These are phyloP conservation scores for Chalaropsis thielavioides DNA, from an alignment of 2,329 filamentous ascomycete genomes.

Conservation along the genomic window DNA sequence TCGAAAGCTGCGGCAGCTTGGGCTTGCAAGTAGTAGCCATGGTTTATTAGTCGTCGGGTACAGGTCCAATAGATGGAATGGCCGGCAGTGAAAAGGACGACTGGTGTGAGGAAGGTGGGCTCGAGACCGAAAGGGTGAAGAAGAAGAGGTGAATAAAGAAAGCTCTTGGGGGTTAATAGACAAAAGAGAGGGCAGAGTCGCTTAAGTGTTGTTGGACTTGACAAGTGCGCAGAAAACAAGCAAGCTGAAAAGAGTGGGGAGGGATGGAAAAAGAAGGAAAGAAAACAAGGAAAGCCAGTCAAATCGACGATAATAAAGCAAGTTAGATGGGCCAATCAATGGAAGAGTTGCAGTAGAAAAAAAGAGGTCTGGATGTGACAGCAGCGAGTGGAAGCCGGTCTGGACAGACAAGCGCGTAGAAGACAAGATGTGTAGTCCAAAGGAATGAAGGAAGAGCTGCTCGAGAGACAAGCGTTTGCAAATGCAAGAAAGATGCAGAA, in stretches of 20 bases:
- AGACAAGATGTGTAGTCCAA: conserved; percentile 3
- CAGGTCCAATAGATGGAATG: not conserved
- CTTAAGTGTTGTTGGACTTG: conserved; percentile 11
- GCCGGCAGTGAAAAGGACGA: not conserved
- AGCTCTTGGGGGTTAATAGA: not conserved
- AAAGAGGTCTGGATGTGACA: not conserved
- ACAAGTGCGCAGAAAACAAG: conserved; percentile 8
- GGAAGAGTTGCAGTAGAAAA: conserved; percentile 1
- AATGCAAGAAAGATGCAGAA: not conserved
- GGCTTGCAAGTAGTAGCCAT: conserved; percentile 32
- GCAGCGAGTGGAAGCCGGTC: not conserved
- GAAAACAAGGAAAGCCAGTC: not conserved
- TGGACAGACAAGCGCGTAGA: conserved; percentile 11
- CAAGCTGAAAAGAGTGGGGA: conserved; percentile 15
- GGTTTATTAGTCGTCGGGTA: conserved; percentile 6
- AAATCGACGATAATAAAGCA: not conserved
- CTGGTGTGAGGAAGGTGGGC: not conserved
- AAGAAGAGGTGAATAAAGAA: conserved; percentile 5
- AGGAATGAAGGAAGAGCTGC: conserved; percentile 1
- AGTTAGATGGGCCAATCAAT: conserved; percentile 2
- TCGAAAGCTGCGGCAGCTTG: conserved; percentile 47
- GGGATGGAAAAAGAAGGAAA: not conserved
- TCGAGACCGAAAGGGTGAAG: conserved; percentile 4
- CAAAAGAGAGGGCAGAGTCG: conserved; percentile 7
- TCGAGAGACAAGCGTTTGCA: conserved; percentile 5